Base-by-base conservation (phyloP, 1,284 basidiomycete genomes). In the Schizophyllum commune region DNA sequence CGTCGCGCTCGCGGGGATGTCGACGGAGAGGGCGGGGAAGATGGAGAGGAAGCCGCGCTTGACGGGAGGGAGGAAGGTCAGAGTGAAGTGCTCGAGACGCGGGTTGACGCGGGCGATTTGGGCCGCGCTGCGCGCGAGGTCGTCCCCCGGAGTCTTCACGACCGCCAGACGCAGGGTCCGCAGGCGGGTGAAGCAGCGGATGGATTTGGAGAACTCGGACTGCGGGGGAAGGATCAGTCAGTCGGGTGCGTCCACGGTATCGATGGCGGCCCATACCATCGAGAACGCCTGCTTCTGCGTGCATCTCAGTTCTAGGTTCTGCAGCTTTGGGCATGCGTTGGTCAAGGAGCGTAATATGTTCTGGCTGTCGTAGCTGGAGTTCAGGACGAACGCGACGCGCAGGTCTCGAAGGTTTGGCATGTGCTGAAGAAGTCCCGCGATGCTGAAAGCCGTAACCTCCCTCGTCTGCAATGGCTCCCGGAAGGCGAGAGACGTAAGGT, bases 361-460 rank as follows among this genome's bases (percentile, higher is more conserved):
- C 34, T 82, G 84, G 67, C 85, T 85, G 66, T 90, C 88, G 66
- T 89, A 89, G n/a, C n/a, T 22, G 4, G 85, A 86, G 65, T 89
- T 84, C 56, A 89, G 78, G 52, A 80, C 79, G 68, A 89, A 89
- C 17, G 81, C 76, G 57, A 89, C 80, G 60, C 79, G 83, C 60
- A 90, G 75, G 47, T 82, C 77, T 19, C 74, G 79, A 22, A 90
- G 76, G 5, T 75, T 74, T n/a, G 78, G 77, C 19, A 89, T 66
- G 55, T 78, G 77, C 62, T 79, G 75, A 22, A 90, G 76, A 32
- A 86, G 74, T 51, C 77, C 77, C 3, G 83, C 80, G 1, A 89
- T 77, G 7, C 81, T 75, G 32, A 85, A 74, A 1, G 84, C 82
- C 5, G 86, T 84, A 15, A 86, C 74, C 63, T 89, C 86, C 32